Conservation (phyloP, 805 yeast species). For the Pichia eremophila region DNA sequence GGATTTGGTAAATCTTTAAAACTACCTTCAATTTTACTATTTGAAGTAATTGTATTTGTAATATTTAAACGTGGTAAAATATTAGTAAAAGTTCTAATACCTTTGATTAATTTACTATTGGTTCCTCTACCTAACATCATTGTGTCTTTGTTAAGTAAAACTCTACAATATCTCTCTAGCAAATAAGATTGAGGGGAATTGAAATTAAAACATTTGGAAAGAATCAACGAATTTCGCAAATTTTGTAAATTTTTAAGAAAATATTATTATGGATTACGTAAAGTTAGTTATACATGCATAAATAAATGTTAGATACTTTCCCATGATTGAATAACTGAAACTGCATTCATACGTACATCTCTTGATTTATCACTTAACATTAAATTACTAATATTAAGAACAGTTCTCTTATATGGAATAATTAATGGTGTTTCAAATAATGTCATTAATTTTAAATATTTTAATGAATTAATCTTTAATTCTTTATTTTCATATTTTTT, state of each 20-base stretch:
- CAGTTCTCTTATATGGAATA: conserved; percentile 40
- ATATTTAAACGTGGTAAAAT: conserved; percentile 4
- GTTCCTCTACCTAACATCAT: conserved; percentile 8
- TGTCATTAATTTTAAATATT: conserved; percentile 40
- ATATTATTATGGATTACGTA: not conserved
- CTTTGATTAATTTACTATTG: not conserved
- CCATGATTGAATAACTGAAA: conserved; percentile 70
- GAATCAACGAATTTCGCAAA: too few species aligned
- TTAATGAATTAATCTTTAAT: conserved; percentile 31
- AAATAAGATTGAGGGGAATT: not conserved
- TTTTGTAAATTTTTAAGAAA: too few species aligned
- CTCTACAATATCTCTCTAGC: not conserved
- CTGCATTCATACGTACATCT: conserved; percentile 63
- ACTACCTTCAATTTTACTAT: conserved; percentile 4
- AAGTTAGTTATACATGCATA: not conserved
- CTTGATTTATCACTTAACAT: conserved; percentile 71
- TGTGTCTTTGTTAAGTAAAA: not conserved
- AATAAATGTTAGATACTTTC: conserved; percentile 37
- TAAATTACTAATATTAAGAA: conserved; percentile 38
- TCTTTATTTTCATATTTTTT: not conserved
- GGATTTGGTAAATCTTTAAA: conserved; percentile 26
- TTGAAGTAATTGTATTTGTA: conserved; percentile 6
- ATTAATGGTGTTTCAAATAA: conserved; percentile 36
- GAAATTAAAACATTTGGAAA: not conserved
- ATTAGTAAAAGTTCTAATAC: conserved; percentile 5